Base-by-base conservation (phyloP, 2,329 filamentous ascomycete species). In the Grosmannia serpens region DNA sequence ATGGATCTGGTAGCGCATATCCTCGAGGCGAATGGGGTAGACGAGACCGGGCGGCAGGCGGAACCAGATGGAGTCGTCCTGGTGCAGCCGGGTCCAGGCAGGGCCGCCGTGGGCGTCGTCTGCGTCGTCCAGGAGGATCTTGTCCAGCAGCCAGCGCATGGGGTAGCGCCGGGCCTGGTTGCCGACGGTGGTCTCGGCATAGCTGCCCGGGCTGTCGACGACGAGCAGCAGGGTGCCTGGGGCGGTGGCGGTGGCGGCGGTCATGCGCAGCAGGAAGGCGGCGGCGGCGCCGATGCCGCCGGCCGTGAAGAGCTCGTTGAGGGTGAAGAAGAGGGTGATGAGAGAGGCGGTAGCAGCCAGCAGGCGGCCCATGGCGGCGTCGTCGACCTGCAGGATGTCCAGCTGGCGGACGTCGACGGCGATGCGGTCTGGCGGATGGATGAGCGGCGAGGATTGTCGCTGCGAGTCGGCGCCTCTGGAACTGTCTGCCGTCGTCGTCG, bases 1-100 rank as follows among this genome's bases (percentile, higher is more conserved):
- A 74, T 96, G 91, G 65, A 96, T 77, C 71, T 97, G 92, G 71
- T 92, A 96, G 53, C 91, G 84, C 91, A 96, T 96, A 69, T 96
- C 89, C 74, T 97, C 92, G 68, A 97, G 73, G 56, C 85, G 80
- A 65, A 96, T 90, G 9, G 91, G 87, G 73, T 96, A 97, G 47
- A 78, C 76, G 63, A 96, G 71, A 20, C 71, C 74, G 1, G 82
- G 78, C 15, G 80, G 76, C 41, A 96, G 73, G 50, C 92, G 82
- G 72, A 92, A 96, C 92, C 92, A 97, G 58, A 82, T 74, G 3
- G 88, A 91, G 53, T 95, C 89, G 61, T 91, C 79, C 26, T 83
- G 83, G 57, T 87, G 76, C 2, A 95, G 60, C 70, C 88, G 90
- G 64, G 85, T 81, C 92, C 92, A 97, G 65, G 57, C 71, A 70